phyloP scores from a whole-genome alignment of 306 rosid genomes.

The Cicer yamashitae region DNA sequence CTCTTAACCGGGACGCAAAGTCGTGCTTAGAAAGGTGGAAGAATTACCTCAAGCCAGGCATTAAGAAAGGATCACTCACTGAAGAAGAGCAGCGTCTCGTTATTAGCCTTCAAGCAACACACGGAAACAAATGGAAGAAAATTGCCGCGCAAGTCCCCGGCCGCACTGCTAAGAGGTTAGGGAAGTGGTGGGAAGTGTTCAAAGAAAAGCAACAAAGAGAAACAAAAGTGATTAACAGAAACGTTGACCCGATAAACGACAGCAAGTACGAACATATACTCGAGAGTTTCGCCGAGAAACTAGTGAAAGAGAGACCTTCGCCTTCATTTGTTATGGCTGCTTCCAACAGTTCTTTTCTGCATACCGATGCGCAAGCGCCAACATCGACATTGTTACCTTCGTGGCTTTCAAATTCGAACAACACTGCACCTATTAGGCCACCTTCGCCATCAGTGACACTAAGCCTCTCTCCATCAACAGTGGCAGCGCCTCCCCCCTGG shows the following conservation, averaged over 20 bases:
- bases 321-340: slow-evolving; percentile 76
- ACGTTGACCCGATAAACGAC: slow-evolving; percentile 61
- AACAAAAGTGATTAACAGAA: slow-evolving; percentile 62
- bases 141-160: slow-evolving; percentile 85
- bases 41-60: slow-evolving; percentile 86
- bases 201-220: slow-evolving; percentile 84
- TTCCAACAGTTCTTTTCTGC: slow-evolving; percentile 72
- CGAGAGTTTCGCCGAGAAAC: slow-evolving; percentile 76
- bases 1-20: slow-evolving; percentile 77
- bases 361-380: slow-evolving; percentile 60
- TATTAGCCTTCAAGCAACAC: slow-evolving; percentile 74
- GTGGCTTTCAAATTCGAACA: slow-evolving; percentile 82
- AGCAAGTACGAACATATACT: slow-evolving; percentile 78
- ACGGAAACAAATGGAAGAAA: slow-evolving; percentile 92
- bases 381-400: slow-evolving; percentile 74
- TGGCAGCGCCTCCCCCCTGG: slow-evolving; percentile 80
- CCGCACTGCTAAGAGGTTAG: slow-evolving; percentile 83
- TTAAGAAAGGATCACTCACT: slow-evolving; percentile 81
- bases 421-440: slow-evolving; percentile 59
- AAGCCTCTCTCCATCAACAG: slow-evolving; percentile 78
- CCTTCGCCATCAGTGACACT: slow-evolving; percentile 88
- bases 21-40: slow-evolving; percentile 94
- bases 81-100: slow-evolving; percentile 86
- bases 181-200: slow-evolving; percentile 97
- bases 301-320: slow-evolving; percentile 59